Evolutionary conservation across 1,139 yeast genomes (phyloP), one percentile per base, ranked within the genome.

Genomic region (Yamadazyma sp.): DNA sequence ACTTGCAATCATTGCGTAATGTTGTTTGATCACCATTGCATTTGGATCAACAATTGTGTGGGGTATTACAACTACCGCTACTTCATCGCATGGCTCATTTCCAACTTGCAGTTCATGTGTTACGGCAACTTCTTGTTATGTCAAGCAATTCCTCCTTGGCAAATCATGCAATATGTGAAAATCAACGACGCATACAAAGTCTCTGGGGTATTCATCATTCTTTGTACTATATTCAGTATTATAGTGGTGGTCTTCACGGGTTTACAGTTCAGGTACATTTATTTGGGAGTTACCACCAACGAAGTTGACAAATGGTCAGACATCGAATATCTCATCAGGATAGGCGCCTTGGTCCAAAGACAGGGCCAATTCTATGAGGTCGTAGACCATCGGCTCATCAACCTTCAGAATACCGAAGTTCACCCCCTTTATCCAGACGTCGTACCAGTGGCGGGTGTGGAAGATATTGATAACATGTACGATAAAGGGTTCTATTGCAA

Each of bases 31-130:
- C 98, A 92, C 57, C 98, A 92, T 62, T 92, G 98, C 56, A 62
- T 88, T n/a, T 92, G 97, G 96, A 65, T 91, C 42, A 91, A 91
- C 62, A 89, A 87, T 55, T 92, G 98, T 61, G 77, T 92, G 24
- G 98, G 97, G 0, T 74, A 74, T 51, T 71, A 77, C 37, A 92
- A 92, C 55, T 86, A 80, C 60, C 66, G 76, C 33, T 87, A 81
- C 75, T 92, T 92, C 55, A 52, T 86, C 38, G 46, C 64, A 7
- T 91, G 83, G 53, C 62, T 92, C 33, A 27, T 73, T 1, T 64
- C 81, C 26, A 83, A 87, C 46, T 58, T 75, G 28, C 58, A 74
- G 46, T 69, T 84, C 32, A 64, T 88, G 45, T 50, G 64, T 1
- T 86, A 87, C 56, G 97, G 95, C 0, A 73, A 75, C 0, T 57